Percentiles rank a stretch among this genome's conserved stretches.
Evolutionary conservation across 129 eudicot genomes (phyloP).

Genomic region (Chrysanthemum seticuspe): DNA sequence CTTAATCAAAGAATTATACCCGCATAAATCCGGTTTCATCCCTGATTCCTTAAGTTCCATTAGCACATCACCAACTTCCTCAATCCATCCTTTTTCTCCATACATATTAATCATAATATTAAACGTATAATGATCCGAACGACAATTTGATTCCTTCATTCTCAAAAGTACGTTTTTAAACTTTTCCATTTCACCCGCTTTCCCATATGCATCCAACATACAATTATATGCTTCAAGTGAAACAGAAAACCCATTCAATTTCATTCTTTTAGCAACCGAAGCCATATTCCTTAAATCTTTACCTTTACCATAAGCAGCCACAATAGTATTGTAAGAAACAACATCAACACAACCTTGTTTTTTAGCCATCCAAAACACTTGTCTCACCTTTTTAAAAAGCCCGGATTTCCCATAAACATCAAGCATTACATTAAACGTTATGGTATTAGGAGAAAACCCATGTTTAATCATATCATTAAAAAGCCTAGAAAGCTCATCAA

Average conservation of each 20-base stretch:
- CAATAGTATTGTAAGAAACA: slow-evolving; percentile 79
- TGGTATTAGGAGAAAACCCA: slow-evolving; percentile 69
- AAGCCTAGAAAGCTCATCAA: slow-evolving; percentile 86
- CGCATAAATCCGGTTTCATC: slow-evolving; percentile 69
- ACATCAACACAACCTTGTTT: slow-evolving; percentile 63
- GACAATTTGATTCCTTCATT: slow-evolving; percentile 64
- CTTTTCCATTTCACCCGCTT: slow-evolving; percentile 84
- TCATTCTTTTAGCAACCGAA: slow-evolving; percentile 63
- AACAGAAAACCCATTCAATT: slow-evolving; percentile 76
- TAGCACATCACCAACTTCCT: slow-evolving; percentile 69
- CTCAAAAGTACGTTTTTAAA: slow-evolving; percentile 66
- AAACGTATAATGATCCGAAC: slow-evolving; percentile 66
- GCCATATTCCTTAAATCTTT: slow-evolving; percentile 67
- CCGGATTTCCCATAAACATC: slow-evolving; percentile 74
- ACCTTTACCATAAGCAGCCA: slow-evolving; percentile 76
- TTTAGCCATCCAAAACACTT: slow-evolving; percentile 75
- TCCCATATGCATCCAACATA: slow-evolving; percentile 97
- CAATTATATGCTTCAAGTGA: slow-evolving; percentile 89
- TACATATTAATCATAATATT: slow-evolving; percentile 80
- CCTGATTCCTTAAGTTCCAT: slow-evolving; percentile 73
- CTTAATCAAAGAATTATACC: slow-evolving; percentile 88
- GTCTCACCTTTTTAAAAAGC: slow-evolving; percentile 69
- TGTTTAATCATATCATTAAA: slow-evolving; percentile 78
- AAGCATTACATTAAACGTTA: slow-evolving; percentile 74
- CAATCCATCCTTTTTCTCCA: slow-evolving; percentile 90